Evolutionary conservation across 768 basidiomycete species (phyloP), one percentile per base, ranked within the genome.

Genomic region (Cyclocybe cylindracea): DNA sequence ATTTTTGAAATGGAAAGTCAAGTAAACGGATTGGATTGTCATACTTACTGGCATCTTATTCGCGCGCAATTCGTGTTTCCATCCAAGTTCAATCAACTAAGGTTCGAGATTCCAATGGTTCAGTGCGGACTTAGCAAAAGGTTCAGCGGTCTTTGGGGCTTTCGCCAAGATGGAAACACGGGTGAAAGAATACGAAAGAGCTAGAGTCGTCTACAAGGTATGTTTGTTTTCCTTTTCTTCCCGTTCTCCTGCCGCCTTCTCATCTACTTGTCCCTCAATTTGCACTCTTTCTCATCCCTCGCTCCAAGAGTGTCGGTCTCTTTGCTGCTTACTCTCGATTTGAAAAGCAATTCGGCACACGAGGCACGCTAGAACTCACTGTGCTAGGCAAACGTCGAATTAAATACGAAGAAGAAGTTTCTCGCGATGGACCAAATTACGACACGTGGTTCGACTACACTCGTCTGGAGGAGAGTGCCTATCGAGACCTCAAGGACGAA

Each of bases 361-460:
- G 92, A 5, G 79, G 84, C 3, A 87, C 92, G 0, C 83, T 99
- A 18, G 96, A 98, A 67, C 81, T 84, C 37, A 99, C 97, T 6
- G 96, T 99, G 0, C 80, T 98, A 0, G 95, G 95, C 32, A 99
- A 98, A 68, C 86, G 97, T 14, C 83, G 97, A 36, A 98, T 99
- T 51, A 94, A 98, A 61, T 98, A 99, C 63, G 97, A 99, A 65
- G 97, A 99, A 57, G 97, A 99, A 70, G 72, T 98, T 2, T 67
- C 85, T 8, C 89, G 96, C 51, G 94, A 98, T 57, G 87, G 92
- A 1, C 84, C 87, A 39, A 98, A 98, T 67, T 99, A 98, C 64
- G 97, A 98, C 67, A 87, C 89, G 0, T 99, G 97, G 97, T 98
- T 99, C 64, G 97, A 98, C 63, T 96, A 96, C 60, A 83, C 93